Base-by-base conservation (phyloP, 306 rosid genomes). In the Prinsepia uniflora region DNA sequence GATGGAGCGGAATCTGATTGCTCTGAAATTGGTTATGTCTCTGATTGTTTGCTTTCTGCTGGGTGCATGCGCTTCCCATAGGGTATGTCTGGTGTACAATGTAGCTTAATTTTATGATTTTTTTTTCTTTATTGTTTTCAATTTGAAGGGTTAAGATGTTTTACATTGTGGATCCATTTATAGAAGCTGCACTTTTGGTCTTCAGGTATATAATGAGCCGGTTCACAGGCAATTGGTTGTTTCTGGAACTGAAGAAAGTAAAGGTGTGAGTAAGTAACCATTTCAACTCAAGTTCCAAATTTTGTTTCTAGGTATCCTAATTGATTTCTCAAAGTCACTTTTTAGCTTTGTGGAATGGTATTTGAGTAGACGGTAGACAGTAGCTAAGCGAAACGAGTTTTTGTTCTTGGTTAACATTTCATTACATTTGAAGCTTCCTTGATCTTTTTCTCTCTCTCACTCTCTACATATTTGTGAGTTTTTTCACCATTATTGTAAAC, bases 141-240 rank as follows among this genome's bases (percentile, higher is more conserved):
- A 15, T 54, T 64, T 36, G 6, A 36, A 54, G 5, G 50, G 47
- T 42, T 56, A 59, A 39, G 47, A 46, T 48, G 46, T 22, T 18
- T 34, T 45, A 20, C 19, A 9, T 58, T 63, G 65, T 50, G 56
- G 49, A 67, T 65, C 39, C n/a, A 54, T 24, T 24, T 54, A 50
- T 63, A 42, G 53, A 79, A 61, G 66, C 68, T 49, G 10, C 45
- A 14, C 19, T 79, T 41, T 76, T 39, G 14, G 49, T 56, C 15
- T 53, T 63, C 65, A 85, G 89, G 70, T 75, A 49, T 68, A 60
- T 52, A 78, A 69, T 64, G 77, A 74, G 39, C 63, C 81, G 39
- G 60, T 22, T 75, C 45, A 30, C n/a, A 67, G 75, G 14, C 56
- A 77, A 13, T 36, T 46, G 56, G 82, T 42, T 47, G 79, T 74